These are phyloP conservation scores for Calonectria pseudoturangicola DNA, from an alignment of 2,329 filamentous ascomycete species.

Conservation along the genomic window DNA sequence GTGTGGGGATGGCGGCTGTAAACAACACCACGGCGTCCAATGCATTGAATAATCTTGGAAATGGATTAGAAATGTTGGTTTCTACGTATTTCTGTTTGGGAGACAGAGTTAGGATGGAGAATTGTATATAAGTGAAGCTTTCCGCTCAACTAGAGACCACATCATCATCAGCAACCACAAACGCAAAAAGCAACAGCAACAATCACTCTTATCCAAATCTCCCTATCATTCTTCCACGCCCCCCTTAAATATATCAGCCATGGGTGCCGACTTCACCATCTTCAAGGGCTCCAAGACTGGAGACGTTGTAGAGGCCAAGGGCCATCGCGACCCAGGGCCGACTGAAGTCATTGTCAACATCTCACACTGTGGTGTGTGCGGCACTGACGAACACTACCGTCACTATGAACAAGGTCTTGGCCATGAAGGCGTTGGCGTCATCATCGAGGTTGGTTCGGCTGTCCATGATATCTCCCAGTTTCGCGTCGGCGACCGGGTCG, in stretches of 20 bases:
- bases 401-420: constrained; percentile 59
- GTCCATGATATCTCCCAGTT: constrained; percentile 57
- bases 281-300: constrained; percentile 46
- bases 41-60: constrained; percentile 2
- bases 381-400: constrained; percentile 46
- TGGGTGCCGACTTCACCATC: constrained; percentile 41
- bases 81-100: neutral
- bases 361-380: constrained; percentile 51
- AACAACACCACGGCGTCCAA: neutral
- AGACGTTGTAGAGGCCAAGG: constrained; percentile 37
- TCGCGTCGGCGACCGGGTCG: constrained; percentile 64
- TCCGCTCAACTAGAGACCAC: neutral
- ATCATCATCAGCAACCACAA: neutral
- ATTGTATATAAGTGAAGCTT: constrained; percentile 4
- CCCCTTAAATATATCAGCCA: neutral
- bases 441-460: constrained; percentile 61
- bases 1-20: neutral
- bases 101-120: neutral
- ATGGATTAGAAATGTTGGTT: constrained; percentile 6
- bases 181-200: neutral
- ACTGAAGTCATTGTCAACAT: constrained; percentile 49
- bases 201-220: neutral
- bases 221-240: neutral
- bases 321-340: constrained; percentile 38
- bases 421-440: constrained; percentile 67